Evolutionary conservation across 768 basidiomycete species (phyloP).

Genomic region (Tulasnella sp.): DNA sequence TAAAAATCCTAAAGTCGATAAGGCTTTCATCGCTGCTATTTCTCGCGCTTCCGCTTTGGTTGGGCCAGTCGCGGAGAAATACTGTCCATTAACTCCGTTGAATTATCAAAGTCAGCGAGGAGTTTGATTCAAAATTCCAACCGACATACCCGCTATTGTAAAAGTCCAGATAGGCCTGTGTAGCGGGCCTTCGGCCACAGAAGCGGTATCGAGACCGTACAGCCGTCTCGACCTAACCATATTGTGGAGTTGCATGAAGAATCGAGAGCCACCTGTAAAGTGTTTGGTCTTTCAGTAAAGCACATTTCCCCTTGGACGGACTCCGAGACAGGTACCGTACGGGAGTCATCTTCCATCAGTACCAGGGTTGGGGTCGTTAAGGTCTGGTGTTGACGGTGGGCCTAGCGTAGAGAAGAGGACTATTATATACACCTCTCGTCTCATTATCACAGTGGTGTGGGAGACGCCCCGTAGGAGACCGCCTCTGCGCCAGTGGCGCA

Average conservation of each 20-base stretch:
- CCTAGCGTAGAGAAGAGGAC: no score
- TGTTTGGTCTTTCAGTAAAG: not conserved
- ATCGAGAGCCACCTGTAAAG: not conserved
- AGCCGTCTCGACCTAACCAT: not conserved
- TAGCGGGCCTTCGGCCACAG: not conserved
- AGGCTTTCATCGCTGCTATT: not conserved
- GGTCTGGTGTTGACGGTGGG: no score
- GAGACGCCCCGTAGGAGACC: no score
- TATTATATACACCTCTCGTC: no score
- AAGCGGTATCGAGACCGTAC: not conserved
- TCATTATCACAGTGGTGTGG: no score
- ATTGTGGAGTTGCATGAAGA: not conserved
- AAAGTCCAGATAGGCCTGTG: not conserved
- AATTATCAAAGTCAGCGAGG: not conserved
- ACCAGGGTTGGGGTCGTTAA: not conserved
- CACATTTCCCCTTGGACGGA: not conserved
- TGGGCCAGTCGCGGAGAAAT: not conserved
- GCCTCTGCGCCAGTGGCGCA: no score
- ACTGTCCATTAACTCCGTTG: not conserved
- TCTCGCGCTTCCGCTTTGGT: not conserved
- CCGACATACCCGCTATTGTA: not conserved
- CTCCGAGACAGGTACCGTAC: not conserved
- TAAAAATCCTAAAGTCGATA: not conserved
- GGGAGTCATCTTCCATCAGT: not conserved
- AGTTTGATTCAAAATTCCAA: not conserved